phyloP scores from a whole-genome alignment of 768 basidiomycete genomes.

The Ramaria sp. region DNA sequence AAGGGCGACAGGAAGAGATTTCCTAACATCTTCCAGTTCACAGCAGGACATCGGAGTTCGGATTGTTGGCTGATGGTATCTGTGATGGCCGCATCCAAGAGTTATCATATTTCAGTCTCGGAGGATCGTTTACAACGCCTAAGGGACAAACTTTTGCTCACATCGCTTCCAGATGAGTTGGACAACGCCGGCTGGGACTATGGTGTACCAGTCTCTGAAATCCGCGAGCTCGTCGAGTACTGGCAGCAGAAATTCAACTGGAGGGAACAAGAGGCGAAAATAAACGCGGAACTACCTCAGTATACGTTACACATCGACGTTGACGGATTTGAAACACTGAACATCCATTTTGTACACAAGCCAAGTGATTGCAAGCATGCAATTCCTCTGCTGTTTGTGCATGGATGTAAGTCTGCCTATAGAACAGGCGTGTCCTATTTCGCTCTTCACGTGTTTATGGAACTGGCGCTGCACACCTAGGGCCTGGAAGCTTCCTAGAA shows the following conservation, averaged over 20 bases:
- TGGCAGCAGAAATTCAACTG: slow-evolving; percentile 51
- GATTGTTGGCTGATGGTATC: no score
- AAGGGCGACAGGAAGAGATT: no score
- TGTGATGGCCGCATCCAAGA: no score
- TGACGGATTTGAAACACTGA: slow-evolving; percentile 33
- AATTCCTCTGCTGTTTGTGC: slow-evolving; percentile 48
- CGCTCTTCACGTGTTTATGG: no score
- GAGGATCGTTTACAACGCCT: no score
- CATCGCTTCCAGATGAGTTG: slow-evolving; percentile 47
- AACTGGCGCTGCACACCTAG: no score
- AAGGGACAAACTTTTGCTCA: slow-evolving; percentile 32
- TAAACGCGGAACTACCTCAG: slow-evolving; percentile 45
- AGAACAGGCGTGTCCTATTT: background rate
- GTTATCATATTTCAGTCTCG: no score
- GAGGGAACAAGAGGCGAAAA: slow-evolving; percentile 36
- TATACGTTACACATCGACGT: slow-evolving; percentile 44
- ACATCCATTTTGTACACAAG: slow-evolving; percentile 51
- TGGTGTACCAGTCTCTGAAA: slow-evolving; percentile 37
- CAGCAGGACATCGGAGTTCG: no score
- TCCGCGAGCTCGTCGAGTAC: slow-evolving; percentile 33
- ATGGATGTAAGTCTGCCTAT: slow-evolving; percentile 36
- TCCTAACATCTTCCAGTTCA: no score
- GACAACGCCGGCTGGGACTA: slow-evolving; percentile 37
- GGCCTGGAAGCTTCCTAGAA: slow-evolving; percentile 55
- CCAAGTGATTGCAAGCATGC: slow-evolving; percentile 29